Percentiles rank a stretch among this genome's conserved stretches.
These are phyloP conservation scores for Triticum timopheevii DNA, from an alignment of 176 grass and related monocot species.

Conservation along the genomic window DNA sequence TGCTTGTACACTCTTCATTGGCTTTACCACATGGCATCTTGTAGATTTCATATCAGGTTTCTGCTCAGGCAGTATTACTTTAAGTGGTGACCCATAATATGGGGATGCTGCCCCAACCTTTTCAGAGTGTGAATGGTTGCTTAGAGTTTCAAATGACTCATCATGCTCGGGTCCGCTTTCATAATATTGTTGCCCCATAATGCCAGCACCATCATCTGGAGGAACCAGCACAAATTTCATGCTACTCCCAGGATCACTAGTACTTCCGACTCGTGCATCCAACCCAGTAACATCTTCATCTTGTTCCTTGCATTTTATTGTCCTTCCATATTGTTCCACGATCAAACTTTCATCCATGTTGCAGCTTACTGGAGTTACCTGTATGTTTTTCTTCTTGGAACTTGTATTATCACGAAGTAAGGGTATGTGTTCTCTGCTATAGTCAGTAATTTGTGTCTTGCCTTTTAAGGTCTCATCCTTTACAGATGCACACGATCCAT, in stretches of 20 bases:
- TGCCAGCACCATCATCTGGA: not conserved
- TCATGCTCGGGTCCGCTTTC: constrained; percentile 32
- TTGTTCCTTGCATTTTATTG: constrained; percentile 32
- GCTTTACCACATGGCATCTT: constrained; percentile 38
- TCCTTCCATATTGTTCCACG: constrained; percentile 23
- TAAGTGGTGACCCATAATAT: constrained; percentile 27
- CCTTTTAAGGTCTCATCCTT: constrained; percentile 34
- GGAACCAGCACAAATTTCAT: constrained; percentile 5
- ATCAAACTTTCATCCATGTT: constrained; percentile 17
- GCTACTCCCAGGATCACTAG: constrained; percentile 29
- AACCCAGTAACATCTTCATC: constrained; percentile 25
- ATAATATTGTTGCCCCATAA: constrained; percentile 17
- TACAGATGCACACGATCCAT: constrained; percentile 42
- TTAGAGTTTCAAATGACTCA: constrained; percentile 47
- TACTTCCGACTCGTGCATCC: constrained; percentile 19
- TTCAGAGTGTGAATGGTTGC: constrained; percentile 47
- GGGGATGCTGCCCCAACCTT: constrained; percentile 32
- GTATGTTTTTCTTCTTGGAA: constrained; percentile 49
- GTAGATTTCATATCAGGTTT: constrained; percentile 37
- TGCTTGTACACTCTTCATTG: constrained; percentile 54
- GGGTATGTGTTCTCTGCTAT: constrained; percentile 31
- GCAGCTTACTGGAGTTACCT: constrained; percentile 15
- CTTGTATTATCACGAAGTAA: constrained; percentile 21
- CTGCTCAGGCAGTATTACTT: constrained; percentile 39
- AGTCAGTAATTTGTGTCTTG: constrained; percentile 41